Evolutionary conservation across 352 stramenopile genomes (phyloP).

Genomic region (Phytophthora uliginosa): DNA sequence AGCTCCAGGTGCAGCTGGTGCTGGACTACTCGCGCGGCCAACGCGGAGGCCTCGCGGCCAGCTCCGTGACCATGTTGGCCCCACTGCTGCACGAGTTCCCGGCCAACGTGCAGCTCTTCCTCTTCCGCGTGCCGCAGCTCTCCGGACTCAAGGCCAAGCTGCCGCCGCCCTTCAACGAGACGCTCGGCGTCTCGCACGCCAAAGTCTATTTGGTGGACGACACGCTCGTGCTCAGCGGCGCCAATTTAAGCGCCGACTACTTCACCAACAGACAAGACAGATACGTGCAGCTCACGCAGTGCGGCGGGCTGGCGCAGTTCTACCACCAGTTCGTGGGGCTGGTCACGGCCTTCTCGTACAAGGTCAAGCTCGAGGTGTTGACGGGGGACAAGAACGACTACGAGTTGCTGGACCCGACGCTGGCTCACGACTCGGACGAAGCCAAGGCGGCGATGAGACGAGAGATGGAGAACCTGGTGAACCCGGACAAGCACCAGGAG

Average conservation of each 20-base stretch:
- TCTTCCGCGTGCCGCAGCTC: constrained; percentile 84
- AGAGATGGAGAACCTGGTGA: constrained; percentile 57
- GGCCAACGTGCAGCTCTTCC: constrained; percentile 58
- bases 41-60: constrained; percentile 47
- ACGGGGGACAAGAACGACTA: constrained; percentile 28
- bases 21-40: constrained; percentile 82
- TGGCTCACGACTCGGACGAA: constrained; percentile 50
- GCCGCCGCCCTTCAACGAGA: constrained; percentile 85
- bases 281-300: constrained; percentile 76
- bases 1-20: constrained; percentile 70
- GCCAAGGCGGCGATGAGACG: constrained; percentile 49
- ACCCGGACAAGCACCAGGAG: constrained; percentile 31
- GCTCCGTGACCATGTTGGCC: constrained; percentile 73
- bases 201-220: constrained; percentile 91
- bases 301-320: constrained; percentile 59
- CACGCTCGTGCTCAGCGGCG: constrained; percentile 81
- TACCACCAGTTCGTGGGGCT: constrained; percentile 81
- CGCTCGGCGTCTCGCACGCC: constrained; percentile 82
- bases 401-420: constrained; percentile 25
- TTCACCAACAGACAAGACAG: constrained; percentile 88
- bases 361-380: constrained; percentile 40
- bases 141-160: constrained; percentile 65
- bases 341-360: constrained; percentile 56
- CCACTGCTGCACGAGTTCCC: constrained; percentile 60
- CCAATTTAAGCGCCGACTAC: constrained; percentile 88